These are phyloP conservation scores for Bombardia bombarda DNA, from an alignment of 495 filamentous ascomycete species.

Conservation along the genomic window DNA sequence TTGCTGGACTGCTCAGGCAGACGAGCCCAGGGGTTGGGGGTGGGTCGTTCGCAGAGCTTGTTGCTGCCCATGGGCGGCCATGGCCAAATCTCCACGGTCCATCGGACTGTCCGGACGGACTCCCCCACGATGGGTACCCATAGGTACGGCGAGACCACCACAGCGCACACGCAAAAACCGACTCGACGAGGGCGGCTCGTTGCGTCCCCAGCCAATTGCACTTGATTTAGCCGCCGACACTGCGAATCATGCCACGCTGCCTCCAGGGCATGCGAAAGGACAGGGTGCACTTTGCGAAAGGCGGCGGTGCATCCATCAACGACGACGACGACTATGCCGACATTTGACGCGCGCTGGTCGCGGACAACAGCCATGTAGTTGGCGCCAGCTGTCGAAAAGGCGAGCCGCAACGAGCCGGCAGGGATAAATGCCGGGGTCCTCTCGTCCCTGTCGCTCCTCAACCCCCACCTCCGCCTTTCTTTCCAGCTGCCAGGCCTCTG, in stretches of 20 bases:
- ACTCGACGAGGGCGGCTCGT: constrained; percentile 19
- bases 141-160: constrained; percentile 15
- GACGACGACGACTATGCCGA: too few relatives aligned
- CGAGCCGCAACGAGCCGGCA: constrained; percentile 17
- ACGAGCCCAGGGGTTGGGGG: constrained; percentile 1
- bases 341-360: background rate
- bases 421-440: background rate
- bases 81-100: too few relatives aligned
- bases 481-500: constrained; percentile 9
- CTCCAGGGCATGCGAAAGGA: background rate
- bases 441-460: background rate
- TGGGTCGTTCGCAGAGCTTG: constrained; percentile 9
- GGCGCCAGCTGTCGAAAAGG: constrained; percentile 16
- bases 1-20: too few relatives aligned
- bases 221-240: constrained; percentile 20
- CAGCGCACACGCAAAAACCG: constrained; percentile 8
- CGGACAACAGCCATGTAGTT: constrained; percentile 12
- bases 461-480: background rate
- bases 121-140: constrained; percentile 16
- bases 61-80: constrained; percentile 5
- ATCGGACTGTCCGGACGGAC: constrained; percentile 20
- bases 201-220: constrained; percentile 16
- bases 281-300: background rate
- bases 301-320: background rate
- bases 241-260: constrained; percentile 11